phyloP scores from a whole-genome alignment of 2,329 filamentous ascomycete species.

The Emericellopsis atlantica region DNA sequence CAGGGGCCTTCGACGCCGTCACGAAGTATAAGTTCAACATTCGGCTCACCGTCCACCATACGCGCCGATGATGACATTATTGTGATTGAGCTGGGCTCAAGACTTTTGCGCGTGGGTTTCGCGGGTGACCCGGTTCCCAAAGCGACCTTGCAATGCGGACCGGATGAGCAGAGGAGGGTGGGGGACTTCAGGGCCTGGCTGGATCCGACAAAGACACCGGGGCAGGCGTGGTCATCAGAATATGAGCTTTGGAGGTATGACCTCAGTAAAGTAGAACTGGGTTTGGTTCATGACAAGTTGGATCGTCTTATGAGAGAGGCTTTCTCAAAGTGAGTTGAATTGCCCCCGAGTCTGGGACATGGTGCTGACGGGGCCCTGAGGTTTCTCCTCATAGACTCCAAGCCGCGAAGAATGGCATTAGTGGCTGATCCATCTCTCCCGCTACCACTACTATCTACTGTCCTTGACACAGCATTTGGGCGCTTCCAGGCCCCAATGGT shows the following conservation, averaged over 20 bases:
- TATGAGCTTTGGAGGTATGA: conserved; percentile 73
- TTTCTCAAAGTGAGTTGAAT: conserved; percentile 57
- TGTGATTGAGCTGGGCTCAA: conserved; percentile 70
- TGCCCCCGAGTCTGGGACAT: neutral
- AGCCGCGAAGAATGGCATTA: conserved; percentile 61
- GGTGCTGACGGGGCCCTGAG: conserved; percentile 18
- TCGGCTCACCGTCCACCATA: conserved; percentile 47
- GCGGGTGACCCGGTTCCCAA: conserved; percentile 75
- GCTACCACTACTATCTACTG: conserved; percentile 61
- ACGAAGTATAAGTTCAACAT: conserved; percentile 37
- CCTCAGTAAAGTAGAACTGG: conserved; percentile 59
- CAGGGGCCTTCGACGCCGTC: conserved; percentile 47
- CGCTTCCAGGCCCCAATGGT: conserved; percentile 70
- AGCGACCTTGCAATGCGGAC: conserved; percentile 55
- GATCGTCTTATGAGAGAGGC: conserved; percentile 72
- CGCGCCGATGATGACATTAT: conserved; percentile 73
- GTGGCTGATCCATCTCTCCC: conserved; percentile 69
- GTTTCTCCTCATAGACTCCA: conserved; percentile 58
- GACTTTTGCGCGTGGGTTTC: conserved; percentile 72
- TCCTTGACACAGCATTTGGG: conserved; percentile 68
- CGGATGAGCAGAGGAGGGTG: conserved; percentile 61
- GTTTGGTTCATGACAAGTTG: conserved; percentile 73
- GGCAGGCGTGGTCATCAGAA: conserved; percentile 46
- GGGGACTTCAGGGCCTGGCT: conserved; percentile 73
- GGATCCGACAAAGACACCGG: conserved; percentile 30